Evolutionary conservation across 2,329 filamentous ascomycete species (phyloP), one percentile per base, ranked within the genome.

Genomic region (Hysterium pulicare): DNA sequence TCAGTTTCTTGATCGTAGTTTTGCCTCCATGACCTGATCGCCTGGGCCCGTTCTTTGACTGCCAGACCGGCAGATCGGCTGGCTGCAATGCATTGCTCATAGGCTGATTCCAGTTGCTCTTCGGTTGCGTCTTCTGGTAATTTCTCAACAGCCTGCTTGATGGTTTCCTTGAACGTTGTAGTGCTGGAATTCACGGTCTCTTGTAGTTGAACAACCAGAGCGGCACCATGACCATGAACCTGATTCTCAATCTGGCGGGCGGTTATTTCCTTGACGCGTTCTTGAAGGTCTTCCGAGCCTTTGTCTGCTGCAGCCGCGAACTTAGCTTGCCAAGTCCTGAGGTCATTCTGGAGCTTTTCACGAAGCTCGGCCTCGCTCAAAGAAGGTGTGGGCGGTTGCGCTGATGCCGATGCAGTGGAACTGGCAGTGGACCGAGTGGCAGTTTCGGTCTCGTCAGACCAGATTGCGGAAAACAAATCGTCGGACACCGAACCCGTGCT

Each of bases 251-350:
- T 74, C 70, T 87, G 83, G 26, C 82, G 78, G 3, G 81, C 76
- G 24, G 91, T 86, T 47, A 97, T 88, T 48, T 93, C 78, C 5
- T 73, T 68, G 33, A 87, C 75, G 16, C 80, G 76, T 22, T 78
- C 73, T 47, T 80, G 74, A 5, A 87, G 71, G 55, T 86, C 81
- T 47, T 83, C 81, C n/a, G 79, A 72, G 5, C 90, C 90, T 61
- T 94, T 90, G 46, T 94, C 86, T 6, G 88, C 88, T 8, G 90
- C 90, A 46, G 83, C 81, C 21, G 86, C 79, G 62, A 95, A 96
- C 59, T 95, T 94, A 48, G 81, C 81, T 66, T 96, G 86, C 91
- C 93, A 98, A 42, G 78, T 77, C 51, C 81, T 78, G 11, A 98
- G 77, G 62, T 98, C 93, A 33, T 84, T 78, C 2, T 82, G 76